Conservation (phyloP, 495 filamentous ascomycete species). For the Achaetomiella virescens region DNA sequence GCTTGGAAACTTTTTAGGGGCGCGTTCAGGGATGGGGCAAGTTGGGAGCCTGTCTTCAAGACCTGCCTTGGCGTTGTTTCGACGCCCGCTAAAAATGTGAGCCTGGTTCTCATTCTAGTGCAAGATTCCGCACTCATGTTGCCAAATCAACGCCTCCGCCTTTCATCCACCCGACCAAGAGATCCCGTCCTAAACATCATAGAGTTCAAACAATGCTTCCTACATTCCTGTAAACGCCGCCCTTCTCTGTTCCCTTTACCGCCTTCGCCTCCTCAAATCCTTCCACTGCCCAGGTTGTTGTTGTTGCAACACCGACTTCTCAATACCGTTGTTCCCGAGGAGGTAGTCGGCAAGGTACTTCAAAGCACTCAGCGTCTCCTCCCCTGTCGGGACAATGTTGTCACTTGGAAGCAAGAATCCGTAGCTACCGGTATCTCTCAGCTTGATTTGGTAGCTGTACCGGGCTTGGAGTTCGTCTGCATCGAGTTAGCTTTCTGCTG, state of each 20-base stretch:
- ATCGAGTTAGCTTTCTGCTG: slow-evolving; percentile 2
- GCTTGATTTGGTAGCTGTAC: slow-evolving; percentile 89
- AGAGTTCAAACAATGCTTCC: background rate
- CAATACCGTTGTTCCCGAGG: slow-evolving; percentile 56
- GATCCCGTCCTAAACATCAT: background rate
- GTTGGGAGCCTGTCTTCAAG: no score
- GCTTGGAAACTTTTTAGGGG: no score
- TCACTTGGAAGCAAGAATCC: slow-evolving; percentile 85
- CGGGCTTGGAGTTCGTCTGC: slow-evolving; percentile 64
- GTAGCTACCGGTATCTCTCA: slow-evolving; percentile 88
- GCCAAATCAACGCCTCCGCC: no score
- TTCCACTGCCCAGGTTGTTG: slow-evolving; percentile 6
- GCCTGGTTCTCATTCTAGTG: no score
- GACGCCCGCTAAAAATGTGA: no score
- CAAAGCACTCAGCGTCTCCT: slow-evolving; percentile 76
- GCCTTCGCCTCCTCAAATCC: slow-evolving; percentile 22
- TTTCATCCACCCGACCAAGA: background rate
- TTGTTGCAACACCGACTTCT: slow-evolving; percentile 25
- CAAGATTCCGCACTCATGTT: no score
- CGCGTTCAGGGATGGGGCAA: no score
- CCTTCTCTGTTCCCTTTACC: slow-evolving; percentile 2
- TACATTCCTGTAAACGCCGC: background rate
- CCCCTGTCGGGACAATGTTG: slow-evolving; percentile 82
- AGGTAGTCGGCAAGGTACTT: slow-evolving; percentile 76
- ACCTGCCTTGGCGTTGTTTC: no score